Base-by-base conservation (phyloP, 441 rosid species). In the Raphanus hybrid region DNA sequence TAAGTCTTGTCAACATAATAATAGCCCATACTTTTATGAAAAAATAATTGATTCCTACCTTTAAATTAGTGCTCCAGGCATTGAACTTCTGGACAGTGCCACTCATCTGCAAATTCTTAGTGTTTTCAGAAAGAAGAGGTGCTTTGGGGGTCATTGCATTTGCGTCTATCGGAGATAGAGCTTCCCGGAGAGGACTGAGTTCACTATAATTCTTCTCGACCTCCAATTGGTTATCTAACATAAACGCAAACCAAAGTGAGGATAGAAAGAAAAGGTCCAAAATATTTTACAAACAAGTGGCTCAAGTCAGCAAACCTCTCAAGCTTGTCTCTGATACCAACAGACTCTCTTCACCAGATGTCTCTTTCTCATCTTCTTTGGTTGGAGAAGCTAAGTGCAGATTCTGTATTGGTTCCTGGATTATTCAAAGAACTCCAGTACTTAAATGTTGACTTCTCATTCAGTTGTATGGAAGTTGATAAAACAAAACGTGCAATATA, bases 21-120 rank as follows among this genome's bases (percentile, higher is more conserved):
- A 1, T 26, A 35, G 43, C 20, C 8, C 16, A 66, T 67, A 50
- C 3, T 41, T 41, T 60, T 70, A 18, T 23, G 26, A 23, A 23
- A 23, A 23, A 23, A 23, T 1, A 1, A 23, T 0, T 9, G 8
- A 20, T 87, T 88, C 97, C 39, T 35, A 35, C 39, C 95, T 91
- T 91, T 75, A 95, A 48, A 78, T 70, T 79, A 41, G 87, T 81
- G 83, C 94, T 84, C 83, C 82, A 79, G 29, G 85, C 87, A 60
- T 76, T 80, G 65, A 90, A 86, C 48, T 90, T 88, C 70, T 84
- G 84, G 27, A 85, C 82, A 41, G 92, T 93, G 84, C 79, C 75
- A 2, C 52, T 57, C 55, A 71, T 69, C 15, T 78, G 82, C 70
- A 48, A 76, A 54, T 80, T 77, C 65, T 81, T 80, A 34, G 80